These are phyloP conservation scores for Paraurostyla sp. DNA, from an alignment of 73 alveolate species.

Conservation along the genomic window DNA sequence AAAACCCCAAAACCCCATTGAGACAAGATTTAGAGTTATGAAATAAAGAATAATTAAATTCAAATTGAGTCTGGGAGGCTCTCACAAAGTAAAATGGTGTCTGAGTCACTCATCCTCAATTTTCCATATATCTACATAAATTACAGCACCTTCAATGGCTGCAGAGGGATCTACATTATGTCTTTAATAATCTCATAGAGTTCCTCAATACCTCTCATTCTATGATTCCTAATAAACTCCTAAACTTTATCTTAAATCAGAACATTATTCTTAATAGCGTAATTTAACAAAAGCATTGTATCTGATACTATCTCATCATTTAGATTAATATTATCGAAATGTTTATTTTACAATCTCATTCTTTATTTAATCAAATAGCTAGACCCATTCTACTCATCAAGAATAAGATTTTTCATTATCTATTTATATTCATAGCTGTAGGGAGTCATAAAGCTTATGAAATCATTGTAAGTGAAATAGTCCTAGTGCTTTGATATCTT, in stretches of 20 bases:
- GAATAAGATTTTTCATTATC: too few species aligned
- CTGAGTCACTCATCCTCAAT: neutral
- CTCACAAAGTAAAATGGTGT: neutral
- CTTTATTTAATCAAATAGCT: too few species aligned
- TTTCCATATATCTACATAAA: neutral
- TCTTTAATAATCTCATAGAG: neutral
- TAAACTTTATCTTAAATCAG: neutral
- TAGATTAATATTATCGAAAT: too few species aligned
- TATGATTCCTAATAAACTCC: neutral
- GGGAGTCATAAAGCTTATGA: too few species aligned
- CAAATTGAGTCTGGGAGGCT: conserved; percentile 1
- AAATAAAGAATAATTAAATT: too few species aligned
- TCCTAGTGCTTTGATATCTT: too few species aligned
- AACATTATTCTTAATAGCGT: neutral
- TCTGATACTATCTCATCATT: neutral
- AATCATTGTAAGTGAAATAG: too few species aligned
- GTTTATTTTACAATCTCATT: too few species aligned
- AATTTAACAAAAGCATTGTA: neutral
- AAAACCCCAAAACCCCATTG: too few species aligned
- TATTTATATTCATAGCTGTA: too few species aligned
- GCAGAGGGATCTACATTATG: neutral
- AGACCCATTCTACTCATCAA: too few species aligned
- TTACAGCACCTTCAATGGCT: neutral
- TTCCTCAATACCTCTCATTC: neutral
- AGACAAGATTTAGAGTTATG: too few species aligned